These are phyloP conservation scores for Pseudoturritis turrita DNA, from an alignment of 345 rosid species.

Conservation along the genomic window DNA sequence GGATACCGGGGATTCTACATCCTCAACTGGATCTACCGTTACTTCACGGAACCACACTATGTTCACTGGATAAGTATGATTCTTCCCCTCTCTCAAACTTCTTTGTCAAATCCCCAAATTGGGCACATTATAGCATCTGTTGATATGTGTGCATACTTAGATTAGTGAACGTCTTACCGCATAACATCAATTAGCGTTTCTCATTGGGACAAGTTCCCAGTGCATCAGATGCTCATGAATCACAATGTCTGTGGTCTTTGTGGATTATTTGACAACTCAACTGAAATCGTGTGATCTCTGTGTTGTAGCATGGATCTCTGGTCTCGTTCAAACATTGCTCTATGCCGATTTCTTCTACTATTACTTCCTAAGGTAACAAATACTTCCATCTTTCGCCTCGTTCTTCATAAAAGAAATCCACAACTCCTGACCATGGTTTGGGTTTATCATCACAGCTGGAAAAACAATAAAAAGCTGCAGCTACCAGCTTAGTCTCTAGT, in stretches of 20 bases:
- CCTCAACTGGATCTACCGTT: constrained; percentile 65
- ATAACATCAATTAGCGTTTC: not conserved
- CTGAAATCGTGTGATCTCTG: not conserved
- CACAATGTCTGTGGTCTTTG: not conserved
- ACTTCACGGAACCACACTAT: constrained; percentile 53
- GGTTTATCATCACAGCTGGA: constrained; percentile 57
- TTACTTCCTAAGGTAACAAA: constrained; percentile 59
- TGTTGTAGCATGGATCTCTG: constrained; percentile 80
- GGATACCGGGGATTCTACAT: constrained; percentile 61
- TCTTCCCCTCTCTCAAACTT: not conserved
- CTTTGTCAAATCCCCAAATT: not conserved
- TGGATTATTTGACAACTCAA: not conserved
- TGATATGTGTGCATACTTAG: not conserved
- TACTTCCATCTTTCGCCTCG: not conserved
- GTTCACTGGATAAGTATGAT: constrained; percentile 66
- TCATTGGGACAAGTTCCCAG: no score
- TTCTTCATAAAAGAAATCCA: not conserved
- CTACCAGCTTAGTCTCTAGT: constrained; percentile 56
- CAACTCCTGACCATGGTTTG: not conserved
- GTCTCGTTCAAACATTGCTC: constrained; percentile 64
- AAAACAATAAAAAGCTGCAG: constrained; percentile 75
- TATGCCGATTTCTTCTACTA: constrained; percentile 87
- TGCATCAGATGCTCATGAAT: not conserved
- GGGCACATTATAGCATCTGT: not conserved
- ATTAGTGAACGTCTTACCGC: not conserved